These are phyloP conservation scores for Scheffersomyces cryptocercus DNA, from an alignment of 1,139 yeast genomes.

Conservation along the genomic window DNA sequence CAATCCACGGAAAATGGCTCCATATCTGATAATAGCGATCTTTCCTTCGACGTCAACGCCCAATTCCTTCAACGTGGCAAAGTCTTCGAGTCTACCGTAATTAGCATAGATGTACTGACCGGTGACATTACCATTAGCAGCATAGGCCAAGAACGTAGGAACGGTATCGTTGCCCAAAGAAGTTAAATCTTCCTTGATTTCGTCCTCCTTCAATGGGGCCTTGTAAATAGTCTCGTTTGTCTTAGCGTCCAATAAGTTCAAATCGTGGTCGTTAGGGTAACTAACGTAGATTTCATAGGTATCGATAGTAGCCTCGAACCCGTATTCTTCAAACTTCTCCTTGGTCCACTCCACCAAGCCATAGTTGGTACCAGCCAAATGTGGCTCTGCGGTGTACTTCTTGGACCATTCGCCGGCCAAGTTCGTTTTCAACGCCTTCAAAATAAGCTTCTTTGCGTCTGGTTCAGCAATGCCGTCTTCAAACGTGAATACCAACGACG, in stretches of 20 bases:
- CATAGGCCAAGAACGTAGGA: slow-evolving; percentile 49
- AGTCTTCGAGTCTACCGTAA: slow-evolving; percentile 42
- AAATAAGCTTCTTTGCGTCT: slow-evolving; percentile 10
- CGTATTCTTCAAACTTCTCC: slow-evolving; percentile 39
- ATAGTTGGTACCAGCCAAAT: slow-evolving; percentile 43
- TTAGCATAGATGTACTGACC: slow-evolving; percentile 46
- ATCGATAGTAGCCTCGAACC: slow-evolving; percentile 54
- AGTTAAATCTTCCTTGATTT: slow-evolving; percentile 67
- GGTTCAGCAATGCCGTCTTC: background rate
- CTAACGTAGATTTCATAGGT: slow-evolving; percentile 59
- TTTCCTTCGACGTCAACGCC: slow-evolving; percentile 44
- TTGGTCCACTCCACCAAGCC: slow-evolving; percentile 42
- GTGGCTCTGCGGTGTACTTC: slow-evolving; percentile 33
- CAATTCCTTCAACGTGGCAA: slow-evolving; percentile 28
- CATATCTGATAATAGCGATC: slow-evolving; percentile 45
- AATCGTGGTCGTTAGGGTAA: slow-evolving; percentile 49
- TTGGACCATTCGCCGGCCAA: slow-evolving; percentile 35
- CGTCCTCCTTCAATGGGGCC: slow-evolving; percentile 75
- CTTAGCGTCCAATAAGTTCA: slow-evolving; percentile 37
- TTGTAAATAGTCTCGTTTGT: slow-evolving; percentile 42
- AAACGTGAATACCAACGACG: background rate
- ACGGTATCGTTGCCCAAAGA: slow-evolving; percentile 48
- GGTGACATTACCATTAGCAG: slow-evolving; percentile 51
- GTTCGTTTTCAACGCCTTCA: slow-evolving; percentile 22
- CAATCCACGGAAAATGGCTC: slow-evolving; percentile 43